Evolutionary conservation across 2,329 filamentous ascomycete species (phyloP), one percentile per base, ranked within the genome.

Genomic region (Volutella citrinella): DNA sequence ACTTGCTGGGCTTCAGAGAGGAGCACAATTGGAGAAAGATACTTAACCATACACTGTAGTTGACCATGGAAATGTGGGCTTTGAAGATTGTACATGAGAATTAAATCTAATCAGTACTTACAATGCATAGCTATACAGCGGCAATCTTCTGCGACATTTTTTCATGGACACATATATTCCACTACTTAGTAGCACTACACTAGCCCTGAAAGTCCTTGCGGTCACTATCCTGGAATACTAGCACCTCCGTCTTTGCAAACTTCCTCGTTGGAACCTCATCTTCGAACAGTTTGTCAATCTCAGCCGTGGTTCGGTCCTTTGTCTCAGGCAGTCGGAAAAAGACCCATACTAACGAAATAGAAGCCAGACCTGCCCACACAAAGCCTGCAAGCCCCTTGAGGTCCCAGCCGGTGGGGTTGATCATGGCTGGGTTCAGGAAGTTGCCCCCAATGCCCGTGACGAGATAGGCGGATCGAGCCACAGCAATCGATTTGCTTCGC

Each of bases 1-100:
- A 76, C 27, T 60, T 81, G 32, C 47, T 82, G 35, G 76, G 76
- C 0, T 82, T 79, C 50, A 64, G 66, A 47, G 76, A 82, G 45
- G 63, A 72, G 31, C 75, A 80, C 54, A 59, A 76, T 40, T 80
- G 76, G 75, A 62, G 21, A 14, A 34, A 30, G n/a, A n/a, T n/a
- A n/a, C n/a, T n/a, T n/a, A n/a, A n/a, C n/a, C n/a, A n/a, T n/a
- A n/a, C n/a, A n/a, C n/a, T n/a, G n/a, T n/a, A n/a, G n/a, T n/a
- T n/a, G n/a, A n/a, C n/a, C n/a, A n/a, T n/a, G n/a, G n/a, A n/a
- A n/a, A n/a, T n/a, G n/a, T n/a, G n/a, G n/a, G n/a, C n/a, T n/a
- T n/a, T n/a, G n/a, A n/a, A n/a, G n/a, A n/a, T n/a, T n/a, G n/a
- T n/a, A n/a, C n/a, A n/a, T n/a, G n/a, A n/a, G n/a, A n/a, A n/a